phyloP scores from a whole-genome alignment of 164 flowering plant genomes.

The Echeveria elegans region DNA sequence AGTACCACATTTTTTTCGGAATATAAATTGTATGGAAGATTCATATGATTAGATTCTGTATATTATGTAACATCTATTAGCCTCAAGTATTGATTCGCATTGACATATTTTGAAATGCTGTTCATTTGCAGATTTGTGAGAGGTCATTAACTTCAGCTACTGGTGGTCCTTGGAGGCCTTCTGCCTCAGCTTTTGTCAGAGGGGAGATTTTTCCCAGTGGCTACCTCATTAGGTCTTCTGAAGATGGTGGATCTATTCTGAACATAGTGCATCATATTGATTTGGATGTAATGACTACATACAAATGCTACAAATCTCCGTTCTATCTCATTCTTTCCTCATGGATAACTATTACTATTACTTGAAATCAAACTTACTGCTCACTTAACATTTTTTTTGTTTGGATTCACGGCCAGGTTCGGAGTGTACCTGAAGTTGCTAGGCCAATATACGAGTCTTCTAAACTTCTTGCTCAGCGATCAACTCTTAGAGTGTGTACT shows the following conservation, averaged over 20 bases:
- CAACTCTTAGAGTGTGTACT: slow-evolving; percentile 56
- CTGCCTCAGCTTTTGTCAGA: slow-evolving; percentile 47
- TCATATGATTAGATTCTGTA: too few species aligned
- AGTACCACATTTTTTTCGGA: background rate
- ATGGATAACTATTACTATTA: background rate
- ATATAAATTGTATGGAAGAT: background rate
- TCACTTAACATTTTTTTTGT: background rate
- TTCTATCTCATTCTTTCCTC: background rate
- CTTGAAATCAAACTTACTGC: background rate
- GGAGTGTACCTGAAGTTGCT: slow-evolving; percentile 77
- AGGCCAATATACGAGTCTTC: slow-evolving; percentile 80
- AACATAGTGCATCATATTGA: slow-evolving; percentile 84
- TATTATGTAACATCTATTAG: background rate
- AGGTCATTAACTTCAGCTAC: slow-evolving; percentile 59
- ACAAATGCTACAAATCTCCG: background rate
- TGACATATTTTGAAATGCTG: background rate
- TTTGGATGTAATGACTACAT: slow-evolving; percentile 43
- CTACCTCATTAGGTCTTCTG: slow-evolving; percentile 71
- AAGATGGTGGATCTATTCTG: slow-evolving; percentile 81
- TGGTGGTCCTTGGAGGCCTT: slow-evolving; percentile 66
- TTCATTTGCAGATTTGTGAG: slow-evolving; percentile 51
- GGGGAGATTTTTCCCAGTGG: slow-evolving; percentile 83
- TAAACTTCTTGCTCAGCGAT: slow-evolving; percentile 70
- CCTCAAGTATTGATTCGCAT: background rate
- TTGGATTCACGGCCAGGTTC: slow-evolving; percentile 20